Evolutionary conservation across 2,329 filamentous ascomycete species (phyloP).

Genomic region (Domatiomyces globalis): DNA sequence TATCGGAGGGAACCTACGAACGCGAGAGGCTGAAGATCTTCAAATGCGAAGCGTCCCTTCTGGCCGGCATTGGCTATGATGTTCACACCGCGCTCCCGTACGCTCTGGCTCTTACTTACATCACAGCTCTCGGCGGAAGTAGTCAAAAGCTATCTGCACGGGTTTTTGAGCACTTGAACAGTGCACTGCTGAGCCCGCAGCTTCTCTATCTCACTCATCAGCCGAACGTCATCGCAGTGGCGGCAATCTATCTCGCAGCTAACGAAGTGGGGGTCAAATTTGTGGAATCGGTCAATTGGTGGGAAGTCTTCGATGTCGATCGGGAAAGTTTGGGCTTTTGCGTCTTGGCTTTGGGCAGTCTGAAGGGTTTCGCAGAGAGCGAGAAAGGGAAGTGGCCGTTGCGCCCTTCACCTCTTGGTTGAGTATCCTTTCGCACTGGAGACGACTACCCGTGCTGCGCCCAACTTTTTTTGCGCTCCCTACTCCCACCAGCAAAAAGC

Average conservation of each 20-base stretch:
- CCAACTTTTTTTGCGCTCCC: too few relatives aligned
- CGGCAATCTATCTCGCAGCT: slow-evolving; percentile 80
- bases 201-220: slow-evolving; percentile 86
- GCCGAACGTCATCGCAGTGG: slow-evolving; percentile 68
- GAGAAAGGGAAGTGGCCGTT: slow-evolving; percentile 43
- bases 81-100: slow-evolving; percentile 77
- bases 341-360: slow-evolving; percentile 69
- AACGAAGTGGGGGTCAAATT: slow-evolving; percentile 62
- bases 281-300: slow-evolving; percentile 64
- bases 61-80: slow-evolving; percentile 65
- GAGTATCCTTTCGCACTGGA: not conserved
- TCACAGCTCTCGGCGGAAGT: slow-evolving; percentile 67
- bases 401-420: slow-evolving; percentile 6
- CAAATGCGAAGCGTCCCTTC: slow-evolving; percentile 60
- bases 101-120: slow-evolving; percentile 74
- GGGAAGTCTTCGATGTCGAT: slow-evolving; percentile 95
- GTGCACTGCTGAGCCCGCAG: slow-evolving; percentile 72
- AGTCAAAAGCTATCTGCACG: slow-evolving; percentile 45
- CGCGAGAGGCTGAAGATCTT: slow-evolving; percentile 51
- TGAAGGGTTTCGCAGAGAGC: slow-evolving; percentile 53
- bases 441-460: too few relatives aligned
- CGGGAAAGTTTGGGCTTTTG: slow-evolving; percentile 87
- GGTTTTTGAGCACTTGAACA: slow-evolving; percentile 68
- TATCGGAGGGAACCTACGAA: slow-evolving; percentile 60
- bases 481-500: too few relatives aligned